Base-by-base conservation (phyloP, 2,329 filamentous ascomycete species). In the Beauveria scarabaeidicola region DNA sequence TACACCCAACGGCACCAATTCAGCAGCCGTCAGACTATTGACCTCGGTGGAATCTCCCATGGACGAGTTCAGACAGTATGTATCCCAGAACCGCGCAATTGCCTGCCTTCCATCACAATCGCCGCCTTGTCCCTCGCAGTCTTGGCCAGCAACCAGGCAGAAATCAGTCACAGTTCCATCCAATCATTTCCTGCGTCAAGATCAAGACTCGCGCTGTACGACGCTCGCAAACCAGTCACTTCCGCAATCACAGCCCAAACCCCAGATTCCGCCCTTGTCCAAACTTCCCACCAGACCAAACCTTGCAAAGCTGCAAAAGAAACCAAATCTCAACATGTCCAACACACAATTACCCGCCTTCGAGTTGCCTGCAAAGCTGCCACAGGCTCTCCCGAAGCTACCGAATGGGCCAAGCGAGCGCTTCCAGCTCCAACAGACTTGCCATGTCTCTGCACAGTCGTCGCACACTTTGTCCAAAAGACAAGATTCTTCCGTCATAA, bases 41-140 rank as follows among this genome's bases (percentile, higher is more conserved):
- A 86, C 83, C 56, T 85, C 82, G 7, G 77, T 84, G 70, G 84
- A 86, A 67, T 83, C 85, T 51, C 73, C 78, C 36, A 62, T 73
- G 47, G 62, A 69, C 66, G 74, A 73, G 73, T 77, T 63, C 59
- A 73, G 76, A 69, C 76, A 79, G 82, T 86, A 86, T 76, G 83
- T 86, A 74, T 64, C 65, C 15, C 32, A 29, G 21, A 44, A 41
- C 10, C 38, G 29, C 50, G 21, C 51, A 29, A 47, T n/a, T 29
- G 23, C 11, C 32, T 15, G 44, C 29, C 50, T 29, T 27, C 9
- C 41, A 63, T 67, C 69, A 64, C 52, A 23, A 36, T 5, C 29
- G 11, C 2, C 40, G 32, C 38, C 40, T 19, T 53, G 32, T 41
- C 55, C 54, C 11, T 41, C 53, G n/a, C 48, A 46, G 41, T 58